These are phyloP conservation scores for Pestalotiopsis sp. DNA, from an alignment of 2,329 filamentous ascomycete species.

Conservation along the genomic window DNA sequence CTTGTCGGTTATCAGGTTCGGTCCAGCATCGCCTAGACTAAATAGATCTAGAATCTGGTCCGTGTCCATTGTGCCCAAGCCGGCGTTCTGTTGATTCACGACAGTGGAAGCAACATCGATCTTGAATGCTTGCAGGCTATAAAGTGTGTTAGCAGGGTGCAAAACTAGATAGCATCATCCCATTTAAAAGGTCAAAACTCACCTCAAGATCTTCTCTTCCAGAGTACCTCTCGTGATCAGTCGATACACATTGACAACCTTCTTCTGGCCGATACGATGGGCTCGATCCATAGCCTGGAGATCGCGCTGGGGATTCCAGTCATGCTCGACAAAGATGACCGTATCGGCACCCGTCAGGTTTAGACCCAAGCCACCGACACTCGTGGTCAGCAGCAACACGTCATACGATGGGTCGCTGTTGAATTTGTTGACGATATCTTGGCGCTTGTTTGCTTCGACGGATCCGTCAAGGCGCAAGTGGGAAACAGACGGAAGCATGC, in stretches of 20 bases:
- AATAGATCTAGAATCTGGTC: conserved; percentile 98
- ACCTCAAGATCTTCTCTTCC: conserved; percentile 93
- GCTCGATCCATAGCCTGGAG: conserved; percentile 98
- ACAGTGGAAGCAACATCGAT: conserved; percentile 98
- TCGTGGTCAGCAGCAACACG: conserved; percentile 89
- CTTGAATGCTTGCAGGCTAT: conserved; percentile 92
- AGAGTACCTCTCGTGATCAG: conserved; percentile 93
- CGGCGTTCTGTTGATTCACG: conserved; percentile 98
- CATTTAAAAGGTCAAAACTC: conserved; percentile 9
- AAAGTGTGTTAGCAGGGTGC: conserved; percentile 11
- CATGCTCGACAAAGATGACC: conserved; percentile 98
- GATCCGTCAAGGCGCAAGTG: conserved; percentile 92
- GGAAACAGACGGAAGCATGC: conserved; percentile 88
- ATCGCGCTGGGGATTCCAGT: conserved; percentile 99
- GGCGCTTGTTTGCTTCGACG: conserved; percentile 89
- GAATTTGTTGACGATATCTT: conserved; percentile 98
- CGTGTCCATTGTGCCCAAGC: conserved; percentile 90
- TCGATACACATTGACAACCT: conserved; percentile 98
- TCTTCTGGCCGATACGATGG: conserved; percentile 98
- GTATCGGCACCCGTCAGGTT: conserved; percentile 97
- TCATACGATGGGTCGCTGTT: conserved; percentile 98
- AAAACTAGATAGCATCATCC: background rate
- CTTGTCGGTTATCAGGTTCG: conserved; percentile 64
- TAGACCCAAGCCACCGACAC: conserved; percentile 89
- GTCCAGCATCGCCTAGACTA: conserved; percentile 80